Conservation (phyloP, 1,284 basidiomycete genomes). For the Puccinia triticina region DNA sequence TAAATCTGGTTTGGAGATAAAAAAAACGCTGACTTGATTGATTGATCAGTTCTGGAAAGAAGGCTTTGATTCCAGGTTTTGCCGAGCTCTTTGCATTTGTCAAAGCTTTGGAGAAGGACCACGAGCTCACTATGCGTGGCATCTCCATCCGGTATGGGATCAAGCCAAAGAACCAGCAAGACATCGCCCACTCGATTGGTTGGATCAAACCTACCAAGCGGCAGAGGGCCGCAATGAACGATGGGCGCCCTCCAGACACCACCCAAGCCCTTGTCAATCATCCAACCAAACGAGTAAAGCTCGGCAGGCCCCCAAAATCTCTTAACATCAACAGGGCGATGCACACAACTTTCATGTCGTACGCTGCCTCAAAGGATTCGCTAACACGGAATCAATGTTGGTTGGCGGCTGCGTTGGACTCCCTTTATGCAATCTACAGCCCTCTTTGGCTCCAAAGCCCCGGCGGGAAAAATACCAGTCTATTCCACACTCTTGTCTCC, state of each 20-base stretch:
- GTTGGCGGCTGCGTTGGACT: not conserved
- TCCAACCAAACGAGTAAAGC: too few relatives aligned
- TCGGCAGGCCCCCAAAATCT: too few relatives aligned
- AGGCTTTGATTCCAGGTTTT: not conserved
- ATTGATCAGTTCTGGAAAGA: not conserved
- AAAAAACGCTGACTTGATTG: not conserved
- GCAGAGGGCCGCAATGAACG: too few relatives aligned
- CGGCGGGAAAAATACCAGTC: not conserved
- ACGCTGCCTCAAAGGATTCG: not conserved
- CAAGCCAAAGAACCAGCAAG: not conserved
- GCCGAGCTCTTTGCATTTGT: constrained; percentile 5
- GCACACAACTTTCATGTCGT: not conserved
- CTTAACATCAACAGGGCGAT: too few relatives aligned
- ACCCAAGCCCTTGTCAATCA: too few relatives aligned
- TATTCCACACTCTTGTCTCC: not conserved
- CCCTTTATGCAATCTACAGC: not conserved
- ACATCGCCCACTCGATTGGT: too few relatives aligned
- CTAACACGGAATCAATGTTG: not conserved
- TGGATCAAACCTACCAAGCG: too few relatives aligned
- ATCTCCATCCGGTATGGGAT: not conserved
- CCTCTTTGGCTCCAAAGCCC: not conserved
- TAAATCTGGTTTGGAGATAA: not conserved
- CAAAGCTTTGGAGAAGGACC: too few relatives aligned
- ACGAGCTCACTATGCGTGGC: not conserved
- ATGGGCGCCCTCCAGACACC: too few relatives aligned